A percentile compares a stretch with the other conserved stretches of the same genome.
Evolutionary conservation across 1,284 basidiomycete genomes (phyloP).

Genomic region (Ustilago lituana): DNA sequence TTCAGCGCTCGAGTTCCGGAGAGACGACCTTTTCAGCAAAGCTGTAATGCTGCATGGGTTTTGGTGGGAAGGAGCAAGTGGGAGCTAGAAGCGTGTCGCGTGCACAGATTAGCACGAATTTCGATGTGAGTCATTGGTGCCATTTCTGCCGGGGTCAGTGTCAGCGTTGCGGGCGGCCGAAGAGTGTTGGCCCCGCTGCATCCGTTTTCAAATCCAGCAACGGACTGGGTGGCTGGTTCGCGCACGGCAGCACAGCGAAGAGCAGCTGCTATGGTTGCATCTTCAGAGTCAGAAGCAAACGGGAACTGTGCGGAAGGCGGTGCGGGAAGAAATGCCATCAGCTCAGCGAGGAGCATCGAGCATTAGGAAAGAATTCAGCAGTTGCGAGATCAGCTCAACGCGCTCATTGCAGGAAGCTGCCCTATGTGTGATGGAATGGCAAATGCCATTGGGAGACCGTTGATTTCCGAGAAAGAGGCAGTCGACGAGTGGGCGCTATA

Average conservation of each 20-base stretch:
- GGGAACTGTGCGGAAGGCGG: conserved; percentile 1
- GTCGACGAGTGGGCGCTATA: conserved; percentile 54
- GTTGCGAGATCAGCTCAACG: conserved; percentile 60
- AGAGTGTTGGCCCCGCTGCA: conserved; percentile 59
- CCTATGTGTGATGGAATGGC: conserved; percentile 59
- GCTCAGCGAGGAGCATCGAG: conserved; percentile 31
- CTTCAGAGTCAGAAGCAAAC: conserved; percentile 7
- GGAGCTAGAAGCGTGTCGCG: too few relatives aligned
- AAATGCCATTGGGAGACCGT: conserved; percentile 53
- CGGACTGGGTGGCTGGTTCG: conserved; percentile 45
- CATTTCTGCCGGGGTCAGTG: conserved; percentile 58
- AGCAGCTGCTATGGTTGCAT: conserved; percentile 18
- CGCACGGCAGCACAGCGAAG: conserved; percentile 35
- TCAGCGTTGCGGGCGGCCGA: conserved; percentile 56
- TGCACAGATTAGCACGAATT: too few relatives aligned
- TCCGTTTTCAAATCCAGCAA: conserved; percentile 53
- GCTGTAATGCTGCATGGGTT: background rate
- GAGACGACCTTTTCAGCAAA: too few relatives aligned
- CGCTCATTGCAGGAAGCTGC: conserved; percentile 62
- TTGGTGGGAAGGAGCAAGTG: background rate
- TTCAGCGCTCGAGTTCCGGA: too few relatives aligned
- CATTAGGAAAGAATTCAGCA: conserved; percentile 56
- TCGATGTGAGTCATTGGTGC: conserved; percentile 64
- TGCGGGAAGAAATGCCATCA: background rate
- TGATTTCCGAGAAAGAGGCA: conserved; percentile 50